Evolutionary conservation across 2,329 filamentous ascomycete genomes (phyloP).

Genomic region (Cladophialophora exuberans): DNA sequence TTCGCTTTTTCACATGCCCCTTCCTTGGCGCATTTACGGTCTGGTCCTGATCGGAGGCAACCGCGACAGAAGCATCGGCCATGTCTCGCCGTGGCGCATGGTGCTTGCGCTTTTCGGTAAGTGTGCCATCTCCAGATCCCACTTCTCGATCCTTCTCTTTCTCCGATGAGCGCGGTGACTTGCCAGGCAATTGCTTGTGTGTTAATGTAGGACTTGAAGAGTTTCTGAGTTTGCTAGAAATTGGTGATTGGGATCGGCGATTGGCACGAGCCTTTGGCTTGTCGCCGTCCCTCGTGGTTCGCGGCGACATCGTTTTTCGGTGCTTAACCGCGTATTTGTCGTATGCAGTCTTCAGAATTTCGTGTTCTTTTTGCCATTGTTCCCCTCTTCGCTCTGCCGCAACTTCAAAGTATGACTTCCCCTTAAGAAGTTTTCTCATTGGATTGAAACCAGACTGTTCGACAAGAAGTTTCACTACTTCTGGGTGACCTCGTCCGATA

Average conservation of each 20-base stretch:
- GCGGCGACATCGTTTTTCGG: conserved; percentile 41
- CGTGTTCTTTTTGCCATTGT: conserved; percentile 86
- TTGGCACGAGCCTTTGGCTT: conserved; percentile 40
- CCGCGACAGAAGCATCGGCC: conserved; percentile 30
- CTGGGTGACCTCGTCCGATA: conserved; percentile 84
- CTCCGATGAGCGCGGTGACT: conserved; percentile 21
- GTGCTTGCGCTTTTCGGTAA: conserved; percentile 24
- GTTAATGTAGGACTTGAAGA: conserved; percentile 32
- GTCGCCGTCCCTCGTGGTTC: conserved; percentile 44
- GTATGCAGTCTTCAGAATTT: conserved; percentile 71
- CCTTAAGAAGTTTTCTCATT: conserved; percentile 70
- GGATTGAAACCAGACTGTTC: conserved; percentile 82
- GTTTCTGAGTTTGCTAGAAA: conserved; percentile 30
- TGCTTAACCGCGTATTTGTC: conserved; percentile 41
- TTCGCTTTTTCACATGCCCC: conserved; percentile 28
- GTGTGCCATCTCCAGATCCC: conserved; percentile 7
- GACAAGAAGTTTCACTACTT: conserved; percentile 79
- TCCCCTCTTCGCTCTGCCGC: conserved; percentile 81
- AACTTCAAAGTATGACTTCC: conserved; percentile 84
- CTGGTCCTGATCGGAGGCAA: conserved; percentile 34
- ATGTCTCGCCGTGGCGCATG: conserved; percentile 15
- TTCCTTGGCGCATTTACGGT: conserved; percentile 23
- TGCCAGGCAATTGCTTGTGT: conserved; percentile 27
- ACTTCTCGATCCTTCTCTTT: conserved; percentile 22
- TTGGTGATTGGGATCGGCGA: conserved; percentile 46